phyloP scores from a whole-genome alignment of 805 yeast species.

The Kodamaea hsintzibuensis region DNA sequence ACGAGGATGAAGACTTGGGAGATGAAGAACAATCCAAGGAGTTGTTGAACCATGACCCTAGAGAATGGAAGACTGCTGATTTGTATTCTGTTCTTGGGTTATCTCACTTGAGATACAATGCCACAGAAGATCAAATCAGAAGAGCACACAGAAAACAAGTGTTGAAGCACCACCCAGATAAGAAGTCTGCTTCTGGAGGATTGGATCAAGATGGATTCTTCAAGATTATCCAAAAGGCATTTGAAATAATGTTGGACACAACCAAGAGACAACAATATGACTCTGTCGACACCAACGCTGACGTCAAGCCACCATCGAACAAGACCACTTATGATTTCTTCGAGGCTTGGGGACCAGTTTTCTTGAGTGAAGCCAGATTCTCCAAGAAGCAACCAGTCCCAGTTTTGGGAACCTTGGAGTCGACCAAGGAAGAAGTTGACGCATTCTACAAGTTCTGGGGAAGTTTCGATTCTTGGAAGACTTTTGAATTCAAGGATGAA shows the following conservation, averaged over 20 bases:
- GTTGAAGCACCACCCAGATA: constrained; percentile 96
- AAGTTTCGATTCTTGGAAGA: constrained; percentile 96
- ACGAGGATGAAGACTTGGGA: constrained; percentile 61
- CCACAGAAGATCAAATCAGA: constrained; percentile 90
- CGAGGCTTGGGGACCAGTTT: constrained; percentile 91
- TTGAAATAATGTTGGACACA: constrained; percentile 85
- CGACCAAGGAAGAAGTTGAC: constrained; percentile 81
- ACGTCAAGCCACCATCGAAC: constrained; percentile 74
- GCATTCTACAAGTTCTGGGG: constrained; percentile 89
- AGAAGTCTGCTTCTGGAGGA: constrained; percentile 88
- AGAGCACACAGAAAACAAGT: constrained; percentile 97
- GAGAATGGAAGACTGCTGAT: constrained; percentile 97
- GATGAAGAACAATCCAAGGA: constrained; percentile 73
- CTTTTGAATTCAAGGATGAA: constrained; percentile 97
- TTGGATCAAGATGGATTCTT: constrained; percentile 94
- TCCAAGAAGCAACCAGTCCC: constrained; percentile 92
- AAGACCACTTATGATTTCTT: constrained; percentile 76
- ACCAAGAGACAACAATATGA: constrained; percentile 89
- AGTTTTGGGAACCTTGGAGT: constrained; percentile 62
- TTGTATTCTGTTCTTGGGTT: constrained; percentile 95
- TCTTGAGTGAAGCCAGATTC: constrained; percentile 87
- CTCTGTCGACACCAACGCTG: constrained; percentile 89
- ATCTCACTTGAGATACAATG: constrained; percentile 85
- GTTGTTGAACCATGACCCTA: constrained; percentile 85
- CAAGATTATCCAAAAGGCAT: constrained; percentile 97